A percentile compares a stretch with the other conserved stretches of the same genome.
These are phyloP conservation scores for Thraustotheca clavata DNA, from an alignment of 352 stramenopile genomes.

Conservation along the genomic window DNA sequence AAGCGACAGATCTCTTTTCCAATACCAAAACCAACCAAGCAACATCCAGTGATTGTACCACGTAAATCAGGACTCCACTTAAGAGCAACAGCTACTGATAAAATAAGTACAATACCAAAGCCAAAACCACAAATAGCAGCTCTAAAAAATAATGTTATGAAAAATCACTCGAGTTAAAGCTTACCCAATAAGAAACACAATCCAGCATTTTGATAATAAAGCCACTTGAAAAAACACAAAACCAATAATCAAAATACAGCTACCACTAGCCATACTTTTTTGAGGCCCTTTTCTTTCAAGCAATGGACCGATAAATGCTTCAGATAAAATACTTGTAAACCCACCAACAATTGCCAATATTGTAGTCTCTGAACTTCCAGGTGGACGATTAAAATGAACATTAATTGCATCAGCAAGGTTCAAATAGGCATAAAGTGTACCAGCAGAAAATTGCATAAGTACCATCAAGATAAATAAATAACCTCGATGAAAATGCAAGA, in stretches of 20 bases:
- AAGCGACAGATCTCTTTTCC: slow-evolving; percentile 4
- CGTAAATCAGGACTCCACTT: slow-evolving; percentile 13
- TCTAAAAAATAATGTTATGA: neutral
- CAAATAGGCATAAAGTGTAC: slow-evolving; percentile 1
- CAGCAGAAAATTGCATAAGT: slow-evolving; percentile 10
- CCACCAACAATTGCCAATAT: neutral
- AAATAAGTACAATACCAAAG: neutral
- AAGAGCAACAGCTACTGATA: slow-evolving; percentile 6
- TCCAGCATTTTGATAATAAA: neutral
- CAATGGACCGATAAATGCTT: slow-evolving; percentile 8
- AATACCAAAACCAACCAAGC: slow-evolving; percentile 21
- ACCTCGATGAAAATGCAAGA: slow-evolving; percentile 8
- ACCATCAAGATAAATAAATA: neutral
- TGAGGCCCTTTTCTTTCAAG: slow-evolving; percentile 21
- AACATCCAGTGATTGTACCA: neutral
- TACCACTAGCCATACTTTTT: neutral
- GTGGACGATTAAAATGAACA: neutral
- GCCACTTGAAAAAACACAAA: slow-evolving; percentile 1
- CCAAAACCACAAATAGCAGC: neutral
- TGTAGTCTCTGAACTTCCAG: neutral
- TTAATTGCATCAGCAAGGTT: slow-evolving; percentile 9
- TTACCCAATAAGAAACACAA: slow-evolving; percentile 18
- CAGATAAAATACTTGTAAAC: neutral
- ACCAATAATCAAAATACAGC: neutral
- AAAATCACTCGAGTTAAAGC: neutral